Conservation (phyloP, 2,329 filamentous ascomycete genomes). For the Aspergillus ibericus region DNA sequence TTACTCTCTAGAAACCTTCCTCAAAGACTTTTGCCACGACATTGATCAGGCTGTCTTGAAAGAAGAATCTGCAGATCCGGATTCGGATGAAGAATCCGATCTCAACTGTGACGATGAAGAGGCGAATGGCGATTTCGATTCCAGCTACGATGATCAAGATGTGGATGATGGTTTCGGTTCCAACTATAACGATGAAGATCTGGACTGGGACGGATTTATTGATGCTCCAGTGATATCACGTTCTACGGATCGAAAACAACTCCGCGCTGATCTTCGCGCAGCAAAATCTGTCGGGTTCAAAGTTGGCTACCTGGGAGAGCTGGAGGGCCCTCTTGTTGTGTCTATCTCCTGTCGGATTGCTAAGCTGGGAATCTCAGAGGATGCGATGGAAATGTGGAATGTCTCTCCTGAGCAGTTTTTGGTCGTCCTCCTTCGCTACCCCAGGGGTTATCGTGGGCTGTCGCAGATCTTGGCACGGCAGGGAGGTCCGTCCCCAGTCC, state of each 20-base stretch:
- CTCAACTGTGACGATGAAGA: slow-evolving; percentile 16
- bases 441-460: slow-evolving; percentile 60
- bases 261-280: slow-evolving; percentile 61
- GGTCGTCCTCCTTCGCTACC: slow-evolving; percentile 68
- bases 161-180: not conserved
- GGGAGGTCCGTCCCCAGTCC: slow-evolving; percentile 26
- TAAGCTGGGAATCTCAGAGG: slow-evolving; percentile 71
- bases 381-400: slow-evolving; percentile 76
- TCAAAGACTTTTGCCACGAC: slow-evolving; percentile 10
- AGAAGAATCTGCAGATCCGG: not conserved
- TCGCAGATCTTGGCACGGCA: slow-evolving; percentile 46
- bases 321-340: slow-evolving; percentile 56
- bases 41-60: slow-evolving; percentile 12
- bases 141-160: slow-evolving; percentile 16
- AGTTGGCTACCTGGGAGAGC: slow-evolving; percentile 61
- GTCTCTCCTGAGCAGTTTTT: slow-evolving; percentile 67
- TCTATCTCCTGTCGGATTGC: slow-evolving; percentile 68
- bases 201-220: slow-evolving; percentile 29
- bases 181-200: slow-evolving; percentile 20
- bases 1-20: slow-evolving; percentile 49
- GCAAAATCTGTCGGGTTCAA: slow-evolving; percentile 68
- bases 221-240: not conserved
- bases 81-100: not conserved
- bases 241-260: slow-evolving; percentile 18
- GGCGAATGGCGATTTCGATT: not conserved